Percentiles rank a stretch among this genome's conserved stretches.
Conservation (phyloP, 2,329 filamentous ascomycete species). For the Rachicladosporium sp. region DNA sequence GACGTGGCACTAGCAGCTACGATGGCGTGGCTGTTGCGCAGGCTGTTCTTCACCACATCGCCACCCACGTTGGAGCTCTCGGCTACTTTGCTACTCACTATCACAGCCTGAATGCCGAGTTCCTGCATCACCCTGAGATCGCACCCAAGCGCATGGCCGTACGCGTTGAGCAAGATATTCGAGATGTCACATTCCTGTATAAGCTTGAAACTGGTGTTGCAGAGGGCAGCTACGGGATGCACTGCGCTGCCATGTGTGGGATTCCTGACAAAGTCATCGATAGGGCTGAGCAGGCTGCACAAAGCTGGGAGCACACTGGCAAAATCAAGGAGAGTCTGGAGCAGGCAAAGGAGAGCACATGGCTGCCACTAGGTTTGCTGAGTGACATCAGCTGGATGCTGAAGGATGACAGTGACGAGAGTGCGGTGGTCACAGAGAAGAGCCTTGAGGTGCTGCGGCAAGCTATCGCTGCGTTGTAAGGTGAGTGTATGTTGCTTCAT, state of each 20-base stretch:
- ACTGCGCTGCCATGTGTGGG: constrained; percentile 96
- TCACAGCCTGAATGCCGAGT: constrained; percentile 84
- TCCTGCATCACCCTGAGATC: constrained; percentile 79
- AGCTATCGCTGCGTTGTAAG: constrained; percentile 43
- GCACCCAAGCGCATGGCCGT: constrained; percentile 84
- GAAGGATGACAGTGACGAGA: constrained; percentile 30
- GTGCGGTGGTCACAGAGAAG: constrained; percentile 31
- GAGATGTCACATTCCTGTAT: constrained; percentile 92
- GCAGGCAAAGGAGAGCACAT: constrained; percentile 55
- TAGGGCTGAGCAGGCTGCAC: constrained; percentile 74
- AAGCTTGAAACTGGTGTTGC: constrained; percentile 87
- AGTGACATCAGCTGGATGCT: constrained; percentile 78
- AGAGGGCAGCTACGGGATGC: constrained; percentile 96
- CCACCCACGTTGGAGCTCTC: constrained; percentile 80
- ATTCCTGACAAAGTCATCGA: constrained; percentile 75
- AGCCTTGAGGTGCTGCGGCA: constrained; percentile 45
- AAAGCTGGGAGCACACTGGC: constrained; percentile 90
- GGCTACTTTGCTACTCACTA: constrained; percentile 99
- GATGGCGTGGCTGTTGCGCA: constrained; percentile 95
- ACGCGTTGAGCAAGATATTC: constrained; percentile 70
- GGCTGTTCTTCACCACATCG: constrained; percentile 91
- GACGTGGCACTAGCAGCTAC: constrained; percentile 87
- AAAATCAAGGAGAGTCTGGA: constrained; percentile 80
- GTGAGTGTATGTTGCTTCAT: not conserved
- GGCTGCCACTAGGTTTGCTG: constrained; percentile 72